Percentiles rank a stretch among this genome's conserved stretches.
Conservation (phyloP, 305 asterid species). For the Vinca major region DNA sequence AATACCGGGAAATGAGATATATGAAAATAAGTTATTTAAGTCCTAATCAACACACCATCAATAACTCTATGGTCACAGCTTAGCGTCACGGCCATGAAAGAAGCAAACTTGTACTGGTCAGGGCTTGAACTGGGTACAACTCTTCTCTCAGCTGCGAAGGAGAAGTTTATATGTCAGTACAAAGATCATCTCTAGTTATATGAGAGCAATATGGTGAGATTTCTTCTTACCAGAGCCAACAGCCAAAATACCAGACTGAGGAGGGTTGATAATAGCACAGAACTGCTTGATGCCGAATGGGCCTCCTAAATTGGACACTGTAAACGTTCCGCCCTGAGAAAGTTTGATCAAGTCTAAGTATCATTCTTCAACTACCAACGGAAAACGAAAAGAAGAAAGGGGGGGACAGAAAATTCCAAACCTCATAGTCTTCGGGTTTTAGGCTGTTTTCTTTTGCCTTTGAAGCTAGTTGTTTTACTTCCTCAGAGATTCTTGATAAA, state of each 20-base stretch:
- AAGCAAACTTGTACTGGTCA: no score
- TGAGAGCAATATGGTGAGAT: conserved; percentile 6
- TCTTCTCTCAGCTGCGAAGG: no score
- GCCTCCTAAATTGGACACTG: conserved; percentile 93
- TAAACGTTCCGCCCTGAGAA: conserved; percentile 89
- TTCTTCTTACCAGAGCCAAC: conserved; percentile 71
- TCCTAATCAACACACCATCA: no score
- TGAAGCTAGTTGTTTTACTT: conserved; percentile 74
- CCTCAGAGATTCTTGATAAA: conserved; percentile 65
- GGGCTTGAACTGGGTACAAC: no score
- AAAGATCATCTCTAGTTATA: background rate
- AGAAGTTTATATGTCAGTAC: no score
- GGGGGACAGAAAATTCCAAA: conserved; percentile 5
- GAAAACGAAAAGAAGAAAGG: background rate
- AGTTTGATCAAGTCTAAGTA: conserved; percentile 6
- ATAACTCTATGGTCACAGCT: no score
- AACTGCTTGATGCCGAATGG: conserved; percentile 83
- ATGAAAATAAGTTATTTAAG: background rate
- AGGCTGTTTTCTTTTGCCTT: conserved; percentile 86
- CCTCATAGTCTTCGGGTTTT: conserved; percentile 97
- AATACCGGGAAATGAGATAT: background rate
- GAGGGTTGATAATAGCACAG: conserved; percentile 94
- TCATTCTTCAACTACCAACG: background rate
- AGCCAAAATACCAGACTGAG: conserved; percentile 93
- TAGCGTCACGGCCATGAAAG: no score